phyloP scores from a whole-genome alignment of 1,284 basidiomycete genomes.

The Anthracocystis walkeri region DNA sequence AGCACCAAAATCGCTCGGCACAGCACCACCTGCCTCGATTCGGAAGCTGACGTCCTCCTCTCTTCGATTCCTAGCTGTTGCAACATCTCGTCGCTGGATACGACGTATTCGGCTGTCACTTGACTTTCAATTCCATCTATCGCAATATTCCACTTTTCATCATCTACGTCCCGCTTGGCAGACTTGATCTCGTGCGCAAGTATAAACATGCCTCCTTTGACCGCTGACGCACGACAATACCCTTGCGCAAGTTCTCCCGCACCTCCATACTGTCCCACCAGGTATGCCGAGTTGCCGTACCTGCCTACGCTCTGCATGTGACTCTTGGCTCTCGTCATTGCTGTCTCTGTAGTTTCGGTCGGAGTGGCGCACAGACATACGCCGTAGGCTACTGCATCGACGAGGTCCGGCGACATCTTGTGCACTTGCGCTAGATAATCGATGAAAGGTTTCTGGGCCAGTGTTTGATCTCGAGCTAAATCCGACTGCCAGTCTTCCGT shows the following conservation, averaged over 20 bases:
- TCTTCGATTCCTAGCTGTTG: constrained; percentile 12
- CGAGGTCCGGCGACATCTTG: constrained; percentile 75
- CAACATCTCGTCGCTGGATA: constrained; percentile 72
- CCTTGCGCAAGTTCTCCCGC: constrained; percentile 67
- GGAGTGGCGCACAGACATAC: constrained; percentile 65
- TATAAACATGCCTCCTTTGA: constrained; percentile 62
- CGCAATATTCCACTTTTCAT: constrained; percentile 55
- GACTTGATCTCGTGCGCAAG: constrained; percentile 45
- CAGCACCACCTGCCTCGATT: constrained; percentile 2
- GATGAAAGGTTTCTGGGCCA: constrained; percentile 31
- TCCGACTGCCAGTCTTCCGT: constrained; percentile 34
- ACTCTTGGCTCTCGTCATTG: constrained; percentile 44
- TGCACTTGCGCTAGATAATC: constrained; percentile 77
- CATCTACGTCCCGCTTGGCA: constrained; percentile 1
- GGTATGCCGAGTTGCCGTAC: constrained; percentile 89
- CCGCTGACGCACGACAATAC: constrained; percentile 62
- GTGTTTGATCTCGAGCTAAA: constrained; percentile 8
- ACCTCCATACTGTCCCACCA: constrained; percentile 94
- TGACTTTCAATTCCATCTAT: constrained; percentile 76
- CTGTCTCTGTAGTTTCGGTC: constrained; percentile 36
- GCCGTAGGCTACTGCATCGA: constrained; percentile 62
- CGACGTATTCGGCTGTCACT: constrained; percentile 72
- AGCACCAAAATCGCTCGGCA: constrained; percentile 44
- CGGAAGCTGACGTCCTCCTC: background rate
- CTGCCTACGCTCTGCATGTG: constrained; percentile 85